Conservation (phyloP, 495 filamentous ascomycete species). For the Extremus antarcticus region DNA sequence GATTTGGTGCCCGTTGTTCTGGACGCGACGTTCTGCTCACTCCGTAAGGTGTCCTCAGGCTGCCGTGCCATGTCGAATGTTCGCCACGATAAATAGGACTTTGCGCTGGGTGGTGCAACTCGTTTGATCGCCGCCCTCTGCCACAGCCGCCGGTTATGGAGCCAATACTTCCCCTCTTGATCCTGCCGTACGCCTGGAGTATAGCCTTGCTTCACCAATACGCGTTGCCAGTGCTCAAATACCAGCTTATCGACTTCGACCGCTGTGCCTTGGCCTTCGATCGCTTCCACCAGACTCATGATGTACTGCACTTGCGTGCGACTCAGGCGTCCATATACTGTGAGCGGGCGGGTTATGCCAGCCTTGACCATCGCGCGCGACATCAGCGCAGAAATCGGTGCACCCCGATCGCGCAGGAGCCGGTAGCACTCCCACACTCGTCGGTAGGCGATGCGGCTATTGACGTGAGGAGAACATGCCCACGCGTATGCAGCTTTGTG, state of each 20-base stretch:
- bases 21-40: too few relatives aligned
- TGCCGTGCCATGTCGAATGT: too few relatives aligned
- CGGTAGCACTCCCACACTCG: slow-evolving; percentile 23
- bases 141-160: neutral
- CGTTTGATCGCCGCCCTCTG: neutral
- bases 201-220: slow-evolving; percentile 8
- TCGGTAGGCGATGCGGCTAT: slow-evolving; percentile 18
- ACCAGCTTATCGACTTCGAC: slow-evolving; percentile 20
- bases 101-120: neutral
- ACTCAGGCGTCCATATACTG: slow-evolving; percentile 14
- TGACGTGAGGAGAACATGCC: slow-evolving; percentile 9
- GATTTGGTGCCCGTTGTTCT: too few relatives aligned
- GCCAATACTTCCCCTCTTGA: neutral
- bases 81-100: too few relatives aligned
- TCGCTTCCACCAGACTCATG: slow-evolving; percentile 13
- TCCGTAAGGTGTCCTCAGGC: too few relatives aligned
- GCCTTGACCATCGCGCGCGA: slow-evolving; percentile 21
- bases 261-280: slow-evolving; percentile 25
- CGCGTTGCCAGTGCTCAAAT: slow-evolving; percentile 7
- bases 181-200: neutral
- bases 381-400: slow-evolving; percentile 11
- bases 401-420: slow-evolving; percentile 20
- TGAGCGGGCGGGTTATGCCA: slow-evolving; percentile 22
- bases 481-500: slow-evolving; percentile 23
- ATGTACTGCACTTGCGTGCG: slow-evolving; percentile 19